phyloP scores from a whole-genome alignment of 2,329 filamentous ascomycete genomes.

The Talaromyces piceae region DNA sequence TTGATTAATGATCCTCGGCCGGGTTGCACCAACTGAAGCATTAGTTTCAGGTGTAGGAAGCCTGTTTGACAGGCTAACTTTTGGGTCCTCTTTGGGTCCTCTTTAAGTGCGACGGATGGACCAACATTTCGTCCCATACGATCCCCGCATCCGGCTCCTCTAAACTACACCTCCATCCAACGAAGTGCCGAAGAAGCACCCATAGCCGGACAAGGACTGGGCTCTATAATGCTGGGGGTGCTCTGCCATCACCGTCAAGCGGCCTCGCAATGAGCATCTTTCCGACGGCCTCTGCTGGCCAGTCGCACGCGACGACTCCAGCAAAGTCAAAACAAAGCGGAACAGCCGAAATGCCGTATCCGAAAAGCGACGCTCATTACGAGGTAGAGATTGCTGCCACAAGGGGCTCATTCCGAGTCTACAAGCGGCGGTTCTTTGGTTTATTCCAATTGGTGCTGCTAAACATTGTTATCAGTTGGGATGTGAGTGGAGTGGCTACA shows the following conservation, averaged over 20 bases:
- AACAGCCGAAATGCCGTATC: neutral
- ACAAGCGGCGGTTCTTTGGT: slow-evolving; percentile 85
- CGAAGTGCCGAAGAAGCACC: neutral
- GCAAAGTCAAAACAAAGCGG: neutral
- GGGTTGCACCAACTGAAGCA: neutral
- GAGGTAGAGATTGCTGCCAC: neutral
- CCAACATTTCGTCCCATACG: neutral
- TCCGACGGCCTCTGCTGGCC: neutral
- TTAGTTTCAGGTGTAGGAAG: neutral
- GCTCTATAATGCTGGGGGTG: neutral
- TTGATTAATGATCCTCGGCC: neutral
- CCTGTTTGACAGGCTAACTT: neutral
- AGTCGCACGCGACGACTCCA: neutral
- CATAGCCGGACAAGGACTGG: neutral
- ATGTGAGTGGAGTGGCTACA: slow-evolving; percentile 54
- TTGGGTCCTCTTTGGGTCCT: neutral
- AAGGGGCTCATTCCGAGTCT: slow-evolving; percentile 46
- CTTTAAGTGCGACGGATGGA: too few relatives aligned
- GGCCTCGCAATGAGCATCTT: neutral
- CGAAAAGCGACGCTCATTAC: neutral
- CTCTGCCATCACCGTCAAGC: neutral
- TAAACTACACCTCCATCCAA: neutral
- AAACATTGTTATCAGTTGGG: slow-evolving; percentile 92
- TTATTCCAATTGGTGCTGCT: slow-evolving; percentile 74
- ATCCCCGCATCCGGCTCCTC: neutral